These are phyloP conservation scores for Colletotrichum karsti DNA, from an alignment of 2,329 filamentous ascomycete species.

Conservation along the genomic window DNA sequence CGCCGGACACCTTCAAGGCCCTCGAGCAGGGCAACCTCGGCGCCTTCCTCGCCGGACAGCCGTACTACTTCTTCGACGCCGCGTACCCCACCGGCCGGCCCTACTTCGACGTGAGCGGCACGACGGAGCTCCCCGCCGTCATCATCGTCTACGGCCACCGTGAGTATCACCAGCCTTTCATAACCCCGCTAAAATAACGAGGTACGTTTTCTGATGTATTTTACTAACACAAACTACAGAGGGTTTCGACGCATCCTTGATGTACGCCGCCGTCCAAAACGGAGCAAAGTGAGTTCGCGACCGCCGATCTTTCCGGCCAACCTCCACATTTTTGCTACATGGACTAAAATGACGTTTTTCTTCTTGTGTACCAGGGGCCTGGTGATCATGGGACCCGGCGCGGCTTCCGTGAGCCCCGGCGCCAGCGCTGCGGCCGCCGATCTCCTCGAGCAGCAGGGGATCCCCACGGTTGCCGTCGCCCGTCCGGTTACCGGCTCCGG, in stretches of 20 bases:
- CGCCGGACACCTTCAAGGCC: constrained; percentile 61
- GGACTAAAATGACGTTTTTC: too few species aligned
- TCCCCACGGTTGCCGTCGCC: constrained; percentile 38
- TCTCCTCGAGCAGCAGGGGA: constrained; percentile 35
- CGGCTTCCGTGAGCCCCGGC: constrained; percentile 37
- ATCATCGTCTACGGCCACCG: constrained; percentile 56
- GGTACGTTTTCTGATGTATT: too few species aligned
- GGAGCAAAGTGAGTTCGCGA: constrained; percentile 41
- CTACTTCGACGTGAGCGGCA: constrained; percentile 42
- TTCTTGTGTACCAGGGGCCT: constrained; percentile 37
- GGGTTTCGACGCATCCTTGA: constrained; percentile 40
- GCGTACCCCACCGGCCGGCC: constrained; percentile 50
- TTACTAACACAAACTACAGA: constrained; percentile 28
- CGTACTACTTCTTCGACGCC: constrained; percentile 61
- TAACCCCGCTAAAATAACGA: too few species aligned
- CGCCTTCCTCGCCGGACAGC: constrained; percentile 59
- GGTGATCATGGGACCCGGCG: constrained; percentile 41
- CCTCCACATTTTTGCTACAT: neutral
- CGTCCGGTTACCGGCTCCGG: constrained; percentile 38
- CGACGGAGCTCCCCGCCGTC: constrained; percentile 50
- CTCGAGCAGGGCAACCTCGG: constrained; percentile 59
- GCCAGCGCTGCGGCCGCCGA: constrained; percentile 36
- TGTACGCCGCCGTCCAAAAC: constrained; percentile 40
- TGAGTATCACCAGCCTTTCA: too few species aligned
- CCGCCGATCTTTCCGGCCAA: neutral